Evolutionary conservation across 331 rosid species (phyloP), one percentile per base, ranked within the genome.

Genomic region (Acacia pycnantha): DNA sequence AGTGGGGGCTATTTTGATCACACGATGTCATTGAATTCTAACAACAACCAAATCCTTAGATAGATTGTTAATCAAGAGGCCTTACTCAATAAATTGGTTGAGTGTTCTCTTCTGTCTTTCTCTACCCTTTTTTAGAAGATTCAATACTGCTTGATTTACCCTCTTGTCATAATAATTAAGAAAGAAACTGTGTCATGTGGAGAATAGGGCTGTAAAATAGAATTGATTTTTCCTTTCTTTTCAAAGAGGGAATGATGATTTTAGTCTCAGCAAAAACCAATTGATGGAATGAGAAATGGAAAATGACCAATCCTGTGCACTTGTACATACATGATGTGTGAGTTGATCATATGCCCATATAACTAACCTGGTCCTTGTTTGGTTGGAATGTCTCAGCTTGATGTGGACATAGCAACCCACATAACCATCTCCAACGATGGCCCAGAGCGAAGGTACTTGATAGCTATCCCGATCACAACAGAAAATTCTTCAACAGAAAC

Each of bases 401-500:
- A 93, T 78, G 93, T 95, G 82, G 97, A 95, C 86, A 86, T 93
- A 82, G 98, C 96, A 81, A 93, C 98, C 74, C 98, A 79, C 79
- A 81, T 93, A 85, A 86, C 15, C 24, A 22, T 95, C 78, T 61
- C 71, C 2, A 86, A 85, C 3, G 98, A 95, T 44, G 91, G 98
- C 76, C 93, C 92, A n/a, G 76, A 84, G 76, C 85, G 94, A 82
- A 95, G 98, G 98, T 90, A 90, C 77, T 79, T 83, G 56, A 56
- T 26, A 62, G 48, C 61, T 84, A 50, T 66, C 71, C 35, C 58
- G 40, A 58, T 72, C 74, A 80, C n/a, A 18, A 15, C 40, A 27
- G 74, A 41, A 72, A 44, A 68, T 44, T 41, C 5, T 77, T 76
- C 7, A 53, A 46, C 53, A 53, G 31, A 46, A 18, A 14, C 4